Conservation (phyloP, 176 grass and related monocot species). For the Aegilops speltoides region DNA sequence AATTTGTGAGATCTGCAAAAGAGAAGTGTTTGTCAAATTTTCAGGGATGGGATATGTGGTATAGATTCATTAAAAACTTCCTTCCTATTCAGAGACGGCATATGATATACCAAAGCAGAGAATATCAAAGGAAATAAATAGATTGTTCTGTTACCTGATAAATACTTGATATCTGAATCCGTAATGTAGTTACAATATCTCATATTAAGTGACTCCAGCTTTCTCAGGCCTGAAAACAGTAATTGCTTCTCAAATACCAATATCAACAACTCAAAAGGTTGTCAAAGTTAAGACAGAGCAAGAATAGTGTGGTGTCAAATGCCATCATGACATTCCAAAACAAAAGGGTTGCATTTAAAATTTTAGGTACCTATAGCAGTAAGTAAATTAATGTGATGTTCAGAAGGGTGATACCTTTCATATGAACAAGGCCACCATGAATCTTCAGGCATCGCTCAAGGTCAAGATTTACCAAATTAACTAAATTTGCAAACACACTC, state of each 20-base stretch:
- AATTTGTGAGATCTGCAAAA: slow-evolving; percentile 74
- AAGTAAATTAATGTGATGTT: not conserved
- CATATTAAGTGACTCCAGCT: slow-evolving; percentile 86
- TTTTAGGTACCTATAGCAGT: not conserved
- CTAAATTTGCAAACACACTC: slow-evolving; percentile 67
- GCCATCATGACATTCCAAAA: not conserved
- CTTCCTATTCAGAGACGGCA: not conserved
- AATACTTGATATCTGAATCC: slow-evolving; percentile 73
- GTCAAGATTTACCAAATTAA: slow-evolving; percentile 82
- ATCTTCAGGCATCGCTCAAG: slow-evolving; percentile 81
- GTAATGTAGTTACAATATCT: slow-evolving; percentile 71
- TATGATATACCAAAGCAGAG: not conserved
- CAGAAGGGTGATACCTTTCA: slow-evolving; percentile 59
- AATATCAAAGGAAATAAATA: slow-evolving; percentile 2
- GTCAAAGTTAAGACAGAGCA: not conserved
- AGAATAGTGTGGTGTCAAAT: not conserved
- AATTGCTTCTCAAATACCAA: slow-evolving; percentile 6
- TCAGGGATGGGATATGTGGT: not conserved
- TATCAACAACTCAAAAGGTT: not conserved
- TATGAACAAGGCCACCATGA: slow-evolving; percentile 77
- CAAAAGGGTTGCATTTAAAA: not conserved
- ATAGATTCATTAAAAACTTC: not conserved
- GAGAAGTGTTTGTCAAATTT: slow-evolving; percentile 1
- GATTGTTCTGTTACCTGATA: slow-evolving; percentile 59
- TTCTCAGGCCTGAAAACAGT: slow-evolving; percentile 61